Evolutionary conservation across 2,329 filamentous ascomycete genomes (phyloP).

Genomic region (Aspergillus ibericus): DNA sequence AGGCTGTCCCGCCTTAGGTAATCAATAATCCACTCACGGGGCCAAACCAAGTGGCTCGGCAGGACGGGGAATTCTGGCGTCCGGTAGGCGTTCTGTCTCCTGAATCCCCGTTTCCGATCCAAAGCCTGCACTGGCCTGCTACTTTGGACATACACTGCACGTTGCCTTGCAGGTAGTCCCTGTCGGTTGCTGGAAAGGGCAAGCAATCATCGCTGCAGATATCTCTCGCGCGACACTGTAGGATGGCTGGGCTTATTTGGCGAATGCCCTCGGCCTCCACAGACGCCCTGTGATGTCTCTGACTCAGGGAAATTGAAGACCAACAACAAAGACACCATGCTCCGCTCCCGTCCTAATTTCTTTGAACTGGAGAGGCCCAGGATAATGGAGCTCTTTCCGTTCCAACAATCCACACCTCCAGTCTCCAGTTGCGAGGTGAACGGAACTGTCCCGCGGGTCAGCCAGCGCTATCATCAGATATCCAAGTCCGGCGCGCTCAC

Average conservation of each 20-base stretch:
- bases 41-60: not conserved
- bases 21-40: not conserved
- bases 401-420: not conserved
- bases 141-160: not conserved
- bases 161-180: not conserved
- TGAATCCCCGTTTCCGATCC: not conserved
- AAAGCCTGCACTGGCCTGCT: not conserved
- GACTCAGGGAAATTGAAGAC: not conserved
- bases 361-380: not conserved
- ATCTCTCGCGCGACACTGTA: not conserved
- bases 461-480: not conserved
- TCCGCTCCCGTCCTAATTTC: not conserved
- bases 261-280: not conserved
- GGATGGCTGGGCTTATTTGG: not conserved
- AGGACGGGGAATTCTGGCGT: not conserved
- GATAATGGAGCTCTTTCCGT: not conserved
- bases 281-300: not conserved
- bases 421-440: not conserved
- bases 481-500: not conserved
- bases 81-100: not conserved
- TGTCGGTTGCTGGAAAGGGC: not conserved
- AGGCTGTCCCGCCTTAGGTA: slow-evolving; percentile 2
- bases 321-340: not conserved
- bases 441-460: not conserved
- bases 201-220: not conserved